Base-by-base conservation (phyloP, 352 stramenopile genomes). In the Pythium diclinum region DNA sequence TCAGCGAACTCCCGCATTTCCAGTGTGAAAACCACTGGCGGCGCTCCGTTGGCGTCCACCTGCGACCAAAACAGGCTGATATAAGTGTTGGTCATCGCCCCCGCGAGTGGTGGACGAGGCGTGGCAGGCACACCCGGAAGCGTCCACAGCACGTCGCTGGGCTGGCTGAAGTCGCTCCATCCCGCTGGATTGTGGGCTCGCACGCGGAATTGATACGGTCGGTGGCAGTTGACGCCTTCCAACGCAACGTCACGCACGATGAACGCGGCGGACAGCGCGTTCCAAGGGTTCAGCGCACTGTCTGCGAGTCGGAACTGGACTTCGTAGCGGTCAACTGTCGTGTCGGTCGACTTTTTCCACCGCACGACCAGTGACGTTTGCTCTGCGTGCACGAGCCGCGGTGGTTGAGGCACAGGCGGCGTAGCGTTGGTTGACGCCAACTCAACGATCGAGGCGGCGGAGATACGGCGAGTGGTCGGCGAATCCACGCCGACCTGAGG, bases 301-400 rank as follows among this genome's bases (percentile, higher is more conserved):
- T 91, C 74, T 6, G 68, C 72, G 28, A 71, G 63, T 21, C 77
- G 74, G 56, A 80, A 92, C 59, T 93, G 85, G 19, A 91, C 57
- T 56, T 93, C 85, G 61, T 91, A 92, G 2, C 81, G 71, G 65
- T 93, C 85, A 2, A 86, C 78, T 0, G 84, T 92, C 52, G 80
- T 81, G 56, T 91, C 81, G 0, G 33, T 42, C 23, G 81, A 75
- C 36, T 79, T 79, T 48, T 85, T 89, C 83, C 83, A 93, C 23
- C 72, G 69, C 1, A 91, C 57, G 16, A 66, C 68, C 14, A 93
- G 72, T 21, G 74, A 78, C 6, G 47, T 79, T 65, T 88, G 78
- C 8, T 81, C 74, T 0, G 83, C 67, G 9, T 84, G 75, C 1
- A 90, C 68, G 6, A 92, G 61, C 49, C 55, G 74, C 0, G 80